These are phyloP conservation scores for Microdochium nivale DNA, from an alignment of 2,329 filamentous ascomycete species.

Conservation along the genomic window DNA sequence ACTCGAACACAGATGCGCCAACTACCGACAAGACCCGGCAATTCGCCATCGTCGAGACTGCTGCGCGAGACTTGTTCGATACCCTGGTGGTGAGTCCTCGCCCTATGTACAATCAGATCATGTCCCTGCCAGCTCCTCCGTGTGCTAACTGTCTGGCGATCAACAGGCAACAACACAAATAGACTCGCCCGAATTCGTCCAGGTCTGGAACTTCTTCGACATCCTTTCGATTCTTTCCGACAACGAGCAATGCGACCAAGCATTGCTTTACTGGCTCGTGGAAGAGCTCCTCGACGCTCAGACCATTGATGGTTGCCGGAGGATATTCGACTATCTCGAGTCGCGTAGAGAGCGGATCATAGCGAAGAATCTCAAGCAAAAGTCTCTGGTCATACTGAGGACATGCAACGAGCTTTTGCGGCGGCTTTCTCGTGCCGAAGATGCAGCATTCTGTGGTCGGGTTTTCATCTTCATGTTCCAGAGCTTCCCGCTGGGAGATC, in stretches of 20 bases:
- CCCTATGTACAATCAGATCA: conserved; percentile 4
- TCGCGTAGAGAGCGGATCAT: conserved; percentile 85
- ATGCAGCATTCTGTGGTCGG: conserved; percentile 92
- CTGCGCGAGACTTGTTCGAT: conserved; percentile 74
- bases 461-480: conserved; percentile 99
- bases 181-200: conserved; percentile 67
- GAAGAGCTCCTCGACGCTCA: conserved; percentile 96
- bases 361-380: conserved; percentile 70
- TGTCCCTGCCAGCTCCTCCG: conserved; percentile 1
- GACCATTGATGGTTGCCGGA: conserved; percentile 83
- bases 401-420: conserved; percentile 94
- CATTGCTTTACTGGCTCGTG: conserved; percentile 79
- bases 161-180: conserved; percentile 66
- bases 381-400: conserved; percentile 81
- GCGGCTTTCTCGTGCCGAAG: conserved; percentile 86
- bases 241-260: conserved; percentile 66
- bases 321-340: conserved; percentile 90
- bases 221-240: conserved; percentile 85
- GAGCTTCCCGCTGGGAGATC: conserved; percentile 91
- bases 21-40: conserved; percentile 41
- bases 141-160: conserved; percentile 22
- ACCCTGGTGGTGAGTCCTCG: conserved; percentile 57
- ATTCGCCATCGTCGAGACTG: conserved; percentile 72
- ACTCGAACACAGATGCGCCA: conserved; percentile 14
- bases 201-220: conserved; percentile 90